Evolutionary conservation across 1,139 yeast genomes (phyloP), one percentile per base, ranked within the genome.

Genomic region (Geotrichum macrosporum): DNA sequence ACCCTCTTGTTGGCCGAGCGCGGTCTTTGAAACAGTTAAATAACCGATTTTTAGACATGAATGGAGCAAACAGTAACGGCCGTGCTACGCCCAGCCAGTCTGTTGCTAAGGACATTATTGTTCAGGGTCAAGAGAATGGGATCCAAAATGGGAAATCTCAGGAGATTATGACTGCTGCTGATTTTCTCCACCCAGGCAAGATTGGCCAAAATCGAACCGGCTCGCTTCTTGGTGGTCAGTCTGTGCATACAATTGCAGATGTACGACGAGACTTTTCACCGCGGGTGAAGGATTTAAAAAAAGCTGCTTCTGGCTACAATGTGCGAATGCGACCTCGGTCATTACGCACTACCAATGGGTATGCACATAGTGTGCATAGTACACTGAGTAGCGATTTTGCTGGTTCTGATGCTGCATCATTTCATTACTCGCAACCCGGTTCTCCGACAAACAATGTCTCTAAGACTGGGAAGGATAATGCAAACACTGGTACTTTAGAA

Each of bases 221-320:
- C 31, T 46, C 49, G 13, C 10, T 46, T 2, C 15, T 34, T 9
- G 48, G 37, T 35, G 24, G 24, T 30, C 35, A 44, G 12, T 33
- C 46, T 10, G 39, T 37, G 9, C 44, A 41, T 16, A 39, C 47
- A 1, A 42, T 42, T 16, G 39, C 40, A 2, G 53, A 47, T 9
- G 15, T 42, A 3, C 35, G 50, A 22, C 47, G 53, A n/a, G 56
- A 53, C 22, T 48, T 45, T 18, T 44, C 56, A 4, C 63, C 63
- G 8, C 46, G 51, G n/a, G 59, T 59, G 6, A 36, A 44, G 12
- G 63, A 59, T 32, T 50, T 60, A 26, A 56, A 57, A 43, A 50
- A 56, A 15, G 58, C 58, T 1, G 61, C 59, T 1, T 49, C 57
- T 13, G 62, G 60, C 6, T 47, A 46, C 26, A 38, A 40, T 21